Evolutionary conservation across 805 yeast genomes (phyloP), one percentile per base, ranked within the genome.

Genomic region (Candida bentonensis): DNA sequence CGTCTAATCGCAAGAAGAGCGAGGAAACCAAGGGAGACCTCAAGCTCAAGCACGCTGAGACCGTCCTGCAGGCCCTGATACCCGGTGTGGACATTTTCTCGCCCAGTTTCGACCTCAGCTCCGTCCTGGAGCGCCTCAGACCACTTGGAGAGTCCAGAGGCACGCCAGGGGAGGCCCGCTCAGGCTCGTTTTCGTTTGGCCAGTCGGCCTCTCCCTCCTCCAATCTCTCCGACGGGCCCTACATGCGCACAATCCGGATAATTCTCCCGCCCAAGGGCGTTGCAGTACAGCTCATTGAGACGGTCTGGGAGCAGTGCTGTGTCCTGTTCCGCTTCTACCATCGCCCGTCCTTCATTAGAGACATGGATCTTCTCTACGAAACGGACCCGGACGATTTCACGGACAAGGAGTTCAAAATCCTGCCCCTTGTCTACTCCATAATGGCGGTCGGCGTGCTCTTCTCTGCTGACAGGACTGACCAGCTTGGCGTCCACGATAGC

Each of bases 371-470:
- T 45, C 63, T 86, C 22, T 86, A 85, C 60, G 80, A 78, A 39
- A 70, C 83, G 7, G 87, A 82, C 53, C 89, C 94, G 0, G 69
- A 72, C 15, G 73, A 74, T 46, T 81, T 78, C 59, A 76, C 84
- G 2, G 78, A 79, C 50, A 72, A 81, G 47, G 94, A 84, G 57
- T 80, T 75, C 48, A 73, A 76, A 51, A 81, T 85, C 49, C 63
- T 84, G 43, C 94, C 95, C 0, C 68, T 87, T 48, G 77, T 86
- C 36, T 86, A 86, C 61, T 76, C 92, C 1, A 82, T 85, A n/a
- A 69, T 87, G 64, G 95, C 95, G 0, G 84, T 86, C 50, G 96
- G 96, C 15, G 83, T 86, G 2, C 65, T 86, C 28, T 84, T 87
- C 53, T 44, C 53, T 9, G 49, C 46, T 46, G 58, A 57, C 46